Evolutionary conservation across 805 yeast genomes (phyloP).

Genomic region (Candida sakaeoensis): DNA sequence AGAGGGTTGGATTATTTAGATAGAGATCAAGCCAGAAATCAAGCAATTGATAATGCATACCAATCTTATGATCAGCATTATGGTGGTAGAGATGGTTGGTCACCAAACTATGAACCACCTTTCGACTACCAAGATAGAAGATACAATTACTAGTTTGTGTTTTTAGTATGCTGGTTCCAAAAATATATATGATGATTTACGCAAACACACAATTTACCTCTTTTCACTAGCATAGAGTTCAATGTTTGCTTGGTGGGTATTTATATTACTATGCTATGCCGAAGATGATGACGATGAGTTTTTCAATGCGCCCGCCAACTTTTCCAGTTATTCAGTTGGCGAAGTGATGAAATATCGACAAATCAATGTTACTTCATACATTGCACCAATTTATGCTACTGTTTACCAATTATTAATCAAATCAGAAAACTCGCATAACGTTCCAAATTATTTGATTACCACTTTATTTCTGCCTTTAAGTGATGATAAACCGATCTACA

Average conservation of each 20-base stretch:
- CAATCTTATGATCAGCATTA: conserved; percentile 25
- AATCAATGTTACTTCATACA: conserved; percentile 18
- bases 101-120: conserved; percentile 23
- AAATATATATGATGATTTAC: neutral
- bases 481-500: conserved; percentile 27
- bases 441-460: conserved; percentile 22
- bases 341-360: conserved; percentile 21
- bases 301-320: conserved; percentile 21
- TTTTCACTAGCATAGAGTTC: neutral
- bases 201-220: neutral
- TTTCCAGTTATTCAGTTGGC: conserved; percentile 18
- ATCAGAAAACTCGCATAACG: conserved; percentile 22
- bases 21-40: conserved; percentile 20
- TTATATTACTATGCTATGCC: neutral
- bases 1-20: conserved; percentile 32
- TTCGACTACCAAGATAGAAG: conserved; percentile 19
- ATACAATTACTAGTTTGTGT: neutral
- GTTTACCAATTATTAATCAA: conserved; percentile 21
- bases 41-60: conserved; percentile 20
- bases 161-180: neutral
- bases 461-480: conserved; percentile 27
- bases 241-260: conserved; percentile 1
- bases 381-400: conserved; percentile 17
- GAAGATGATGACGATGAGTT: conserved; percentile 16
- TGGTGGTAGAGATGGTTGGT: conserved; percentile 24